Conservation (phyloP, 2,329 filamentous ascomycete genomes). For the Volutella citrinella region DNA sequence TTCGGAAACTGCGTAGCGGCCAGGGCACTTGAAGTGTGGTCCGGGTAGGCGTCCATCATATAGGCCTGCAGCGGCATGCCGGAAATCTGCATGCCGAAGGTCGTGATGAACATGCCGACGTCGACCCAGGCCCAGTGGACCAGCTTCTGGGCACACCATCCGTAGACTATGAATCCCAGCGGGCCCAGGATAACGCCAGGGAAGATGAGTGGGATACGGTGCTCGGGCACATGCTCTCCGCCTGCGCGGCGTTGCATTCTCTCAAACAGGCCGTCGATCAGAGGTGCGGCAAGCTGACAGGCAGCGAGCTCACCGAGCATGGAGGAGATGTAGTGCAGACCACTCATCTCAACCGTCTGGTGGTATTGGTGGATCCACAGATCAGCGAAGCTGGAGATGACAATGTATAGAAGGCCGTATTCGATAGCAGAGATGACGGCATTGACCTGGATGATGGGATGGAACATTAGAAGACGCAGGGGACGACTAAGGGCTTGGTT, state of each 20-base stretch:
- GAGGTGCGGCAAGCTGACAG: slow-evolving; percentile 41
- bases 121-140: slow-evolving; percentile 39
- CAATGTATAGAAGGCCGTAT: slow-evolving; percentile 63
- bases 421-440: slow-evolving; percentile 55
- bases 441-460: slow-evolving; percentile 58
- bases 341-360: slow-evolving; percentile 55
- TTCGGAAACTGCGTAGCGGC: slow-evolving; percentile 45
- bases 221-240: slow-evolving; percentile 17
- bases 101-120: slow-evolving; percentile 29
- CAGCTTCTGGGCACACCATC: slow-evolving; percentile 38
- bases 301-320: slow-evolving; percentile 60
- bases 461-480: slow-evolving; percentile 52
- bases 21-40: slow-evolving; percentile 45
- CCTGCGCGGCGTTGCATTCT: slow-evolving; percentile 16
- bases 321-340: slow-evolving; percentile 62
- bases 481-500: slow-evolving; percentile 47
- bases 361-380: slow-evolving; percentile 56
- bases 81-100: slow-evolving; percentile 31
- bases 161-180: slow-evolving; percentile 39
- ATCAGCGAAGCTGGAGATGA: slow-evolving; percentile 58
- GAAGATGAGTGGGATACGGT: slow-evolving; percentile 23
- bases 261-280: slow-evolving; percentile 40
- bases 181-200: slow-evolving; percentile 42
- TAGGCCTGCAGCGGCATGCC: slow-evolving; percentile 35
- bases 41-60: slow-evolving; percentile 43